Percentiles rank a stretch among this genome's conserved stretches.
These are phyloP conservation scores for Rhipidocladum racemiflorum DNA, from an alignment of 176 grass and related monocot genomes.

Conservation along the genomic window DNA sequence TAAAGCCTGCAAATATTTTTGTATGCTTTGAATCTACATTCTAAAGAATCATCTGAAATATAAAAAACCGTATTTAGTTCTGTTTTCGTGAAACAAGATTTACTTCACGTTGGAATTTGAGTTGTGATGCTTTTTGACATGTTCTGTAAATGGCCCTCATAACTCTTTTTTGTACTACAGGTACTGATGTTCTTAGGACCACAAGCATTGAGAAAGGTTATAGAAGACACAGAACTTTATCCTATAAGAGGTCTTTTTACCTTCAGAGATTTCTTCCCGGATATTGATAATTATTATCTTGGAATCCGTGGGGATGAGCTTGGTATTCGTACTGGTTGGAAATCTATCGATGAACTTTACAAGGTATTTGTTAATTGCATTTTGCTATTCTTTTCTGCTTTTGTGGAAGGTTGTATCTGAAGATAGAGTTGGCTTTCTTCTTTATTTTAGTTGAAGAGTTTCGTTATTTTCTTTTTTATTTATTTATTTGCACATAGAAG, in stretches of 20 bases:
- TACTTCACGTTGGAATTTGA: background rate
- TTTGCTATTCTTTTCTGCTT: background rate
- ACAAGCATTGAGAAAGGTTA: slow-evolving; percentile 67
- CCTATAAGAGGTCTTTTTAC: slow-evolving; percentile 87
- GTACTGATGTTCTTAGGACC: slow-evolving; percentile 86
- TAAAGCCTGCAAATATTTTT: background rate
- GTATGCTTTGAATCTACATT: slow-evolving; percentile 1
- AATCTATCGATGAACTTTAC: slow-evolving; percentile 71
- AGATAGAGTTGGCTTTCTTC: background rate
- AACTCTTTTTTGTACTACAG: slow-evolving; percentile 41
- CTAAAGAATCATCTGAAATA: slow-evolving; percentile 24
- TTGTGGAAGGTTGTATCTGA: slow-evolving; percentile 14
- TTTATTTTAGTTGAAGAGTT: slow-evolving; percentile 14
- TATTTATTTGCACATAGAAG: background rate
- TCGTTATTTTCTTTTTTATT: background rate
- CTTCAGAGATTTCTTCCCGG: slow-evolving; percentile 71
- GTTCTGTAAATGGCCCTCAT: background rate
- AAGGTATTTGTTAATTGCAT: slow-evolving; percentile 48
- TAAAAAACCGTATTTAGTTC: background rate
- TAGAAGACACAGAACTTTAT: slow-evolving; percentile 82
- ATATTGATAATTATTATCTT: slow-evolving; percentile 85
- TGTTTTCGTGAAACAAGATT: background rate
- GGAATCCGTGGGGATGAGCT: slow-evolving; percentile 52
- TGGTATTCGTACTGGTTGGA: slow-evolving; percentile 82
- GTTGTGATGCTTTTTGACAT: background rate